Evolutionary conservation across 768 basidiomycete species (phyloP), one percentile per base, ranked within the genome.

Genomic region (Jaapia argillacea): DNA sequence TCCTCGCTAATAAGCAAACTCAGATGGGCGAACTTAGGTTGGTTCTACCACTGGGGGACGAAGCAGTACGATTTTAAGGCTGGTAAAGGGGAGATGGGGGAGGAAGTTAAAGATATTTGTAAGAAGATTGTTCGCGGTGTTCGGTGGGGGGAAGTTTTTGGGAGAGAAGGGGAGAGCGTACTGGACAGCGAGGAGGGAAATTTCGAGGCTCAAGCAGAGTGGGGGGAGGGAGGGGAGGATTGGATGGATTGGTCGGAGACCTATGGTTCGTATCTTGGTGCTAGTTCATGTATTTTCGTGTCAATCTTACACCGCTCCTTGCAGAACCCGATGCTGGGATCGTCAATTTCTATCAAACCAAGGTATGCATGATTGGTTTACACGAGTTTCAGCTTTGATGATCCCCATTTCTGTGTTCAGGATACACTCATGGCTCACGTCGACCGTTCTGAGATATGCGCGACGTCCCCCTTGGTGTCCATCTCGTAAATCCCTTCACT

Each of bases 371-470:
- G n/a, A n/a, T 48, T 12, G 6, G 14, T n/a, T 7, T 10, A 25
- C 6, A 20, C 24, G 2, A 4, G 20, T 6, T 10, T 24, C 10
- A 3, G 5, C 21, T 3, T 33, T 14, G 24, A 13, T 28, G 2
- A 18, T 41, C 16, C 23, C 2, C 16, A 10, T 10, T 33, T 33
- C 10, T 10, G 28, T 10, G 10, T 22, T 12, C 47, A 81, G 75
- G 92, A 98, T 49, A 88, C 91, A 0, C 75, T 99, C 16, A 97
- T 97, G 85, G 94, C 78, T 0, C 94, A 99, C 59, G 89, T 96
- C n/a, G 94, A 99, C 60, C 85, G 88, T 16, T 91, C 93, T 18
- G 94, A 99, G 63, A 72, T 94, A 6, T 94, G 92, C 52, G 80
- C 89, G 2, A 88, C 88, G 4, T 82, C 89, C 0, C 94, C 94